Base-by-base conservation (phyloP, 768 basidiomycete genomes). In the Gautieria morchelliformis region DNA sequence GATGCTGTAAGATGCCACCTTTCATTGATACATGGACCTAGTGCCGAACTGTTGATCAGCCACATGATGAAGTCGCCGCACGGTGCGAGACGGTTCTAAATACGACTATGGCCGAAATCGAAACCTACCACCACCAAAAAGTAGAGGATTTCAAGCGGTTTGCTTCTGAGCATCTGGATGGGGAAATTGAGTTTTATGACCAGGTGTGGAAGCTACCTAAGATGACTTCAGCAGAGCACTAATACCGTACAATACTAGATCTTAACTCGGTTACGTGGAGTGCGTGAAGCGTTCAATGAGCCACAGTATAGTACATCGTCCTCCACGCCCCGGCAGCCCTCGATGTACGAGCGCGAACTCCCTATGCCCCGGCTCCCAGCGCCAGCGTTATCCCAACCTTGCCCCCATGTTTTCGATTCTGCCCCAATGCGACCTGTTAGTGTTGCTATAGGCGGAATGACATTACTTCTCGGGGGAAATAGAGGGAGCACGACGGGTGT, bases 1-100 rank as follows among this genome's bases (percentile, higher is more conserved):
- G 71, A 72, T n/a, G 54, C 62, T 19, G 78, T 76, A 68, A 62
- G 70, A 66, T 11, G 11, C 14, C 15, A 27, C 3, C 19, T 47
- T 35, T 27, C 27, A n/a, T 52, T 44, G n/a, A 17, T 14, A 27
- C 5, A 2, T 20, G 27, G 55, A 58, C 27, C 24, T 27, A 30
- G 49, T 12, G 58, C 60, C 58, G 19, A 63, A 24, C 42, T 35
- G 32, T 44, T 19, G n/a, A 10, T 30, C 65, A 86, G 83, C 67
- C 76, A 14, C 75, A 85, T 62, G 82, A 85, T 49, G 83, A 86
- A 17, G 70, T 85, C 60, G 81, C 82, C 2, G 76, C 81, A 3
- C 80, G 91, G 19, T 92, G 87, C 66, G 91, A 94, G 70, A 93
- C 91, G 0, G 88, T 92, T 7, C 72, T 94, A 27, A 93, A 93